Evolutionary conservation across 768 basidiomycete genomes (phyloP), one percentile per base, ranked within the genome.

Genomic region (Boletus rex-veris): DNA sequence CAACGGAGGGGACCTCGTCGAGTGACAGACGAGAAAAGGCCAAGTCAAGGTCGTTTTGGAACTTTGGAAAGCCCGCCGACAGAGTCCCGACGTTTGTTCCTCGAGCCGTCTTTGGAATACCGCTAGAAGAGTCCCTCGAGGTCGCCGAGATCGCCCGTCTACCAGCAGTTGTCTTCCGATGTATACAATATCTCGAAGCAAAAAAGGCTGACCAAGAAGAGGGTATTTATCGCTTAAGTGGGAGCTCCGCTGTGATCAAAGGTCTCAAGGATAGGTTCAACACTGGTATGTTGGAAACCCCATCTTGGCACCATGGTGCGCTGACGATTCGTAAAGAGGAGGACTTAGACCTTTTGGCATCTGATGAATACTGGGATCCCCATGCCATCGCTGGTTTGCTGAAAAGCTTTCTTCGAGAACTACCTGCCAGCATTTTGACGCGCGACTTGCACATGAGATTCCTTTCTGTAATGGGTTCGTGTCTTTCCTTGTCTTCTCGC

Each of bases 201-300:
- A 95, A 95, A 75, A 82, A 90, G 68, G 96, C 97, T 19, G 92
- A 98, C 57, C 85, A 90, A 60, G 97, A 99, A 66, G 97, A 99
- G 72, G 97, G 97, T 33, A 96, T 99, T 55, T 99, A 98, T 73
- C 85, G 97, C 54, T 74, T 99, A 55, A 94, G 90, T 66, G 95
- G 95, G 21, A 94, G 92, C 69, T 91, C 92, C 58, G 90, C 93
- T 33, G 93, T 96, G 53, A 94, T 98, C 76, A 97, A 97, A 75
- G 83, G 77, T 48, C 76, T 99, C 41, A 92, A 88, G 66, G 97
- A 98, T 67, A 83, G 86, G 55, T 99, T 98, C 75, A 98, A 99
- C 66, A 69, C 76, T 57, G 92, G 93, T 92, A 62, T 58, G 85
- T 74, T 28, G 14, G 12, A 3, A 39, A 26, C 41, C 39, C 36